Evolutionary conservation across 208 protist species (phyloP).

Genomic region (Trypanosoma cruzi): DNA sequence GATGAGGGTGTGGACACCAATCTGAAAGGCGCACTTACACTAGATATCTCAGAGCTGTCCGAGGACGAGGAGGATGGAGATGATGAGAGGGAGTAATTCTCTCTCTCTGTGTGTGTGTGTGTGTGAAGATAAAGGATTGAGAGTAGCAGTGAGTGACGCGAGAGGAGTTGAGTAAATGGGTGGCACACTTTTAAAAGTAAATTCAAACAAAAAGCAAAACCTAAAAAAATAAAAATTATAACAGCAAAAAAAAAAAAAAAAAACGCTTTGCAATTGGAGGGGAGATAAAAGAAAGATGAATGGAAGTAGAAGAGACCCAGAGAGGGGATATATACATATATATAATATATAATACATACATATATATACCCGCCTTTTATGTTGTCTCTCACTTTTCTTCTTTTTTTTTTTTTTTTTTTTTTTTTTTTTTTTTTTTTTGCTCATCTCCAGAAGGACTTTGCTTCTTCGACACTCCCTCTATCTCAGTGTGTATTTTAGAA

Average conservation of each 20-base stretch:
- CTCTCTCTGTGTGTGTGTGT: conserved; percentile 27
- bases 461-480: too few species aligned
- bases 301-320: too few species aligned
- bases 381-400: too few species aligned
- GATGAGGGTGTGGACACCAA: conserved; percentile 62
- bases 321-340: too few species aligned
- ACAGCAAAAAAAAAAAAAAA: background rate
- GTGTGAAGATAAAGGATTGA: conserved; percentile 24
- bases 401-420: too few species aligned
- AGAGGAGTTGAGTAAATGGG: conserved; percentile 12
- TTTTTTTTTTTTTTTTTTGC: too few species aligned
- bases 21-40: conserved; percentile 54
- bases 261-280: too few species aligned
- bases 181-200: background rate
- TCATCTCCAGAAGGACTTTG: too few species aligned
- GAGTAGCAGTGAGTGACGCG: background rate
- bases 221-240: background rate
- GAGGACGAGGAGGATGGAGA: conserved; percentile 30
- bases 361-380: too few species aligned
- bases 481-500: too few species aligned
- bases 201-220: background rate
- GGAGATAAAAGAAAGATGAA: background rate
- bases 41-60: conserved; percentile 40
- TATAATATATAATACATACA: background rate
- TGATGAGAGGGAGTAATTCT: conserved; percentile 19